phyloP scores from a whole-genome alignment of 192 early-diverging fungal genomes.

The Pilobolus umbonatus region DNA sequence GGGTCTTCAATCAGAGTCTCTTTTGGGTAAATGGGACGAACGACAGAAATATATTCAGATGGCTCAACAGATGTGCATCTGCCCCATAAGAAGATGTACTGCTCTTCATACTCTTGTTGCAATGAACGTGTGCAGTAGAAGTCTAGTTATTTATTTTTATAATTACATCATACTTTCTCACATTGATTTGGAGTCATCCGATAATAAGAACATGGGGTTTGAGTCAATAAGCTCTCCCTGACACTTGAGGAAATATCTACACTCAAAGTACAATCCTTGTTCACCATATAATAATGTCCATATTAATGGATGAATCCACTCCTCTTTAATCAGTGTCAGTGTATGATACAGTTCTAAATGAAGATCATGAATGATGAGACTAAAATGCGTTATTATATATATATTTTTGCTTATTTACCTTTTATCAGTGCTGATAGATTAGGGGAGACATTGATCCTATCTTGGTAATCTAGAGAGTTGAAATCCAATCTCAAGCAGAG shows the following conservation, averaged over 20 bases:
- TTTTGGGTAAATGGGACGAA: no score
- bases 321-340: neutral
- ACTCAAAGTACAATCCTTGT: neutral
- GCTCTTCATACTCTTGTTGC: no score
- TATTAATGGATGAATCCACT: conserved; percentile 15
- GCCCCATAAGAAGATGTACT: no score
- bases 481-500: neutral
- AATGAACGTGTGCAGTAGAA: no score
- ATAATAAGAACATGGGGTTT: conserved; percentile 11
- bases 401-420: neutral
- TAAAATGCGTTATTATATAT: neutral
- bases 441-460: neutral
- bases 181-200: conserved; percentile 19
- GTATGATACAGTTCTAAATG: conserved; percentile 4
- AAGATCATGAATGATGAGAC: no score
- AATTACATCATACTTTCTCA: no score
- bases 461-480: neutral
- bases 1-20: no score
- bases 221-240: neutral
- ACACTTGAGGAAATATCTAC: conserved; percentile 2
- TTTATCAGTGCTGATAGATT: neutral
- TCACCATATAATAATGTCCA: conserved; percentile 10
- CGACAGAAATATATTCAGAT: no score
- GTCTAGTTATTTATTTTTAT: no score
- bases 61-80: no score